phyloP scores from a whole-genome alignment of 495 filamentous ascomycete species.

The Neurospora tetraspora region DNA sequence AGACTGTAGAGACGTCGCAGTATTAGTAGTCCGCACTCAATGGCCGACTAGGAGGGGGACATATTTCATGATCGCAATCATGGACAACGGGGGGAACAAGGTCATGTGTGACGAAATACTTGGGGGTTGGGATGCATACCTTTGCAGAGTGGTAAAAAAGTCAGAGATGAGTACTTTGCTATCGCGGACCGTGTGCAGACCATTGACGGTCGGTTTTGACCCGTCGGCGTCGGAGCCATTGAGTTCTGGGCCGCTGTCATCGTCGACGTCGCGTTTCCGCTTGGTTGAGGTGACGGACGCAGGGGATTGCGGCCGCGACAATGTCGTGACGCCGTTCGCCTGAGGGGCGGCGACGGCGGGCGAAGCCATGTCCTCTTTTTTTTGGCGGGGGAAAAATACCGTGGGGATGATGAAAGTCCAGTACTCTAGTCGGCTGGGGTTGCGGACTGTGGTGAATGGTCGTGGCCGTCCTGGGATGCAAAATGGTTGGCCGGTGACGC shows the following conservation, averaged over 20 bases:
- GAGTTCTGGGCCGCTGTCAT: conserved; percentile 23
- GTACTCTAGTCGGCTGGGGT: conserved; percentile 5
- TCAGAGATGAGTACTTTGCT: conserved; percentile 24
- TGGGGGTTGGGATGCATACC: conserved; percentile 21
- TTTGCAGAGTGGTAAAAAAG: conserved; percentile 34
- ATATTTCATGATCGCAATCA: conserved; percentile 8
- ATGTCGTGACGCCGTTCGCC: conserved; percentile 30
- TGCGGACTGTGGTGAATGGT: conserved; percentile 2
- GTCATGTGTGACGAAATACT: not conserved
- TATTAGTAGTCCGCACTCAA: not conserved
- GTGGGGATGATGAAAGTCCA: not conserved
- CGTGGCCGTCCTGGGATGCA: conserved; percentile 6
- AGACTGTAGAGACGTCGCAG: conserved; percentile 21
- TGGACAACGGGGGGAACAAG: not conserved
- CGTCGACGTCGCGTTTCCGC: conserved; percentile 45
- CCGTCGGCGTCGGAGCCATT: conserved; percentile 14
- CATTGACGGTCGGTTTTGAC: conserved; percentile 21
- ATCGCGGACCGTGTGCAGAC: conserved; percentile 11
- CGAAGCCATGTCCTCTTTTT: conserved; percentile 27
- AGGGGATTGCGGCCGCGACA: conserved; percentile 30
- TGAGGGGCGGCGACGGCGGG: conserved; percentile 28
- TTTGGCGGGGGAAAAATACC: not conserved
- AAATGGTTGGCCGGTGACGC: conserved; percentile 11
- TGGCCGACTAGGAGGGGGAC: not conserved
- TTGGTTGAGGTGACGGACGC: conserved; percentile 36